Conservation (phyloP, 257 asterid species). For the Galeopsis tetrahit region DNA sequence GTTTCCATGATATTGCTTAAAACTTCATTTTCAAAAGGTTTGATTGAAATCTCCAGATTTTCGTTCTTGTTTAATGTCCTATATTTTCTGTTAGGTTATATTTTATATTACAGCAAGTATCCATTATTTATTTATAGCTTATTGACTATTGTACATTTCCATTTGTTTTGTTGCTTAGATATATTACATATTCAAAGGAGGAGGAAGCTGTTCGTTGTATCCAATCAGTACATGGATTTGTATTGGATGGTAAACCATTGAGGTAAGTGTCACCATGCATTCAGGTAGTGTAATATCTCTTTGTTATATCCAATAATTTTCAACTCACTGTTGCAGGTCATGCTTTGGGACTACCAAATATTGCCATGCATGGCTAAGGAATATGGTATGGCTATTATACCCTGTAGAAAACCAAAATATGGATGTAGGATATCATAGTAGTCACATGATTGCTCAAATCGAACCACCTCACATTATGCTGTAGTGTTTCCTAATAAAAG, state of each 20-base stretch:
- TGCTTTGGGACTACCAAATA: slow-evolving; percentile 92
- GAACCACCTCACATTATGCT: slow-evolving; percentile 8
- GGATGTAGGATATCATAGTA: slow-evolving; percentile 17
- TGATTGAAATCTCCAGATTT: neutral
- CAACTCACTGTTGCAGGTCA: slow-evolving; percentile 64
- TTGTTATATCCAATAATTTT: slow-evolving; percentile 27
- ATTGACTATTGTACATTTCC: neutral
- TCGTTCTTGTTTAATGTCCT: slow-evolving; percentile 23
- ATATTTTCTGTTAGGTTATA: neutral
- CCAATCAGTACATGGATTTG: slow-evolving; percentile 90
- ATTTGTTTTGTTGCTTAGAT: slow-evolving; percentile 48
- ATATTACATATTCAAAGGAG: slow-evolving; percentile 88
- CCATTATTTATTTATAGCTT: slow-evolving; percentile 7
- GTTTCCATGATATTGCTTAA: slow-evolving; percentile 13
- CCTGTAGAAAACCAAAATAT: slow-evolving; percentile 16
- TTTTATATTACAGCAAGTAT: neutral
- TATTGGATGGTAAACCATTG: slow-evolving; percentile 78
- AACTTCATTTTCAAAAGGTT: slow-evolving; percentile 4
- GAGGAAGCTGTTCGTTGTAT: slow-evolving; percentile 96
- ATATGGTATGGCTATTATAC: slow-evolving; percentile 56
- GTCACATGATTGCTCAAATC: slow-evolving; percentile 1
- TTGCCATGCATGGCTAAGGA: slow-evolving; percentile 94
- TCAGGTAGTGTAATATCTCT: neutral
- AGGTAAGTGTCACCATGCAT: slow-evolving; percentile 50
- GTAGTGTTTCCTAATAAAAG: slow-evolving; percentile 4